Evolutionary conservation across 2,329 filamentous ascomycete genomes (phyloP).

Genomic region (Colletotrichum sidae): DNA sequence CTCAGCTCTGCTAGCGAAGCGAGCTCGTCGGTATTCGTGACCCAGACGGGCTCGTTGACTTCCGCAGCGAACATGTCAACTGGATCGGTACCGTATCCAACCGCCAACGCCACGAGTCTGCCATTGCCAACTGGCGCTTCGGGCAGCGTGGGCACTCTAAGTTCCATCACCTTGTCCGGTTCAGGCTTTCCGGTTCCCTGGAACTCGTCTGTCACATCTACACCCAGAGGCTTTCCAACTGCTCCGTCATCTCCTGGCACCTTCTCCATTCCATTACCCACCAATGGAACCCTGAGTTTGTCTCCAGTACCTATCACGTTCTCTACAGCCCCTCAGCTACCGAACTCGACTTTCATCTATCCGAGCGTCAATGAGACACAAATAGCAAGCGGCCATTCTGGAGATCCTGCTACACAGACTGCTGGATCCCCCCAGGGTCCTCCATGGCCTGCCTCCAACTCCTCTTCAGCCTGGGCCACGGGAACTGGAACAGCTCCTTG

Average conservation of each 20-base stretch:
- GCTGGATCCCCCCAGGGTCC: not conserved
- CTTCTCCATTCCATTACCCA: not conserved
- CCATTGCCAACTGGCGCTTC: not conserved
- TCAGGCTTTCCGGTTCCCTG: not conserved
- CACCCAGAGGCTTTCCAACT: not conserved
- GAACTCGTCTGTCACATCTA: not conserved
- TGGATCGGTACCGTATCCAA: not conserved
- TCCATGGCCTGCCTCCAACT: slow-evolving; percentile 13
- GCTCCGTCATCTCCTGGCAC: not conserved
- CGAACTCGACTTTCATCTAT: not conserved
- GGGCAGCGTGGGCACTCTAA: not conserved
- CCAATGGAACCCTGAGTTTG: not conserved
- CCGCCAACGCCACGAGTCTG: slow-evolving; percentile 8
- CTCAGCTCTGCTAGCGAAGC: slow-evolving; percentile 21
- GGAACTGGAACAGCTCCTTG: not conserved
- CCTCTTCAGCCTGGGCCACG: not conserved
- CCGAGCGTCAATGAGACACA: slow-evolving; percentile 15
- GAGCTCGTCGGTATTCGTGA: not conserved
- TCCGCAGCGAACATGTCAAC: slow-evolving; percentile 8
- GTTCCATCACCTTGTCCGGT: not conserved
- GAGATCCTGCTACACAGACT: slow-evolving; percentile 1
- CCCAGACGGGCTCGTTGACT: not conserved
- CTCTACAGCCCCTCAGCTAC: not conserved
- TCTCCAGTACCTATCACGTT: not conserved
- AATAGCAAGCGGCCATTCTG: not conserved